phyloP scores from a whole-genome alignment of 2,329 filamentous ascomycete species.

The Metarhizium humberi region DNA sequence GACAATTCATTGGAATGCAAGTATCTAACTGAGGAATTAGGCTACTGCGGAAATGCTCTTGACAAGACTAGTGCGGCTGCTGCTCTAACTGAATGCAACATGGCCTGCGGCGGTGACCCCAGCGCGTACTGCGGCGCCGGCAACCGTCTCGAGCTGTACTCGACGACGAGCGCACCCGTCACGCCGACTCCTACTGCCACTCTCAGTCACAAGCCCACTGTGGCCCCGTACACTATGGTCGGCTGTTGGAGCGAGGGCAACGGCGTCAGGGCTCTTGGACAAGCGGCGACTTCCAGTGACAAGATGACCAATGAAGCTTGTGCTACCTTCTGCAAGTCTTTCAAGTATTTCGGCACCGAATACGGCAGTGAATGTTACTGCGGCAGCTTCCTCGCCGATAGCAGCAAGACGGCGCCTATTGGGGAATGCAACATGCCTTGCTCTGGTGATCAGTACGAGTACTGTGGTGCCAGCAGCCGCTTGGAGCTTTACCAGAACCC shows the following conservation, averaged over 20 bases:
- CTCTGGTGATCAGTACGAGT: constrained; percentile 21
- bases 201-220: constrained; percentile 13
- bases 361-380: constrained; percentile 31
- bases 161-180: constrained; percentile 25
- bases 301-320: constrained; percentile 26
- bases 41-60: constrained; percentile 39
- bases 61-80: constrained; percentile 17
- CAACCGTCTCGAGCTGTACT: constrained; percentile 34
- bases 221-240: constrained; percentile 21
- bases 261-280: constrained; percentile 24
- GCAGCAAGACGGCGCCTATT: constrained; percentile 17
- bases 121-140: constrained; percentile 33
- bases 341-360: constrained; percentile 32
- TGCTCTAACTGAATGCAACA: constrained; percentile 24
- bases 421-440: constrained; percentile 26
- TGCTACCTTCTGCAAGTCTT: constrained; percentile 24
- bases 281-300: constrained; percentile 13
- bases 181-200: constrained; percentile 20
- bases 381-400: constrained; percentile 19
- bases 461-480: constrained; percentile 21
- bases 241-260: constrained; percentile 32
- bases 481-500: constrained; percentile 24
- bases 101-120: constrained; percentile 30
- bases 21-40: constrained; percentile 13
- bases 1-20: not conserved